Evolutionary conservation across 225 moss, liverwort and hornwort genomes (phyloP), one percentile per base, ranked within the genome.

Genomic region (Sphagnum tenellum): DNA sequence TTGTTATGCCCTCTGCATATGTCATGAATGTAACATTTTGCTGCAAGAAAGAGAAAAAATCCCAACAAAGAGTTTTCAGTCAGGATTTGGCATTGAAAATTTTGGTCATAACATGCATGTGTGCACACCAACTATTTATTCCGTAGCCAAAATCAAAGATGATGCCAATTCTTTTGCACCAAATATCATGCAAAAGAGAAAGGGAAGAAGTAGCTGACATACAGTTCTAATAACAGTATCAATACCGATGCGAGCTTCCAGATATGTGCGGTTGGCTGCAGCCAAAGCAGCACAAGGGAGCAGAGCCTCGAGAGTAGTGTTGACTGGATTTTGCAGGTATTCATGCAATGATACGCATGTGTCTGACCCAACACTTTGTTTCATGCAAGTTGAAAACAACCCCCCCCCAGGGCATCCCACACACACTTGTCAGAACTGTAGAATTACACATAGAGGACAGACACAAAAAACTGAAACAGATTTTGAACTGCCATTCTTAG

Each of bases 211-310:
- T 12, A 14, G 59, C 3, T 29, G 12, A 60, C 10, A 4, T 82
- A 83, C 83, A 67, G 61, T 0, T 8, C 0, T 12, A 56, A 84
- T 68, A 66, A 84, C 57, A 45, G 3, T 1, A 47, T 78, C 69
- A 77, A 78, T 75, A 44, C 60, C 80, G 61, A 8, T 51, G 59
- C 84, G 78, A 59, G 75, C 61, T 75, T 75, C 68, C 55, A 66
- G 46, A 69, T 84, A 84, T 50, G 80, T 73, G 0, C 69, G 7
- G 10, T 59, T 62, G 6, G 75, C 68, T n/a, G 75, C 66, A 12
- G 71, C 71, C 75, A 84, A 75, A 49, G 77, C 84, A 9, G 84
- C 63, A 13, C 84, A 84, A 0, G 84, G 84, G 63, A 84, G 78
- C 12, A 84, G 45, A 55, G 77, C 78, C 64, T 81, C 80, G 0